Evolutionary conservation across 768 basidiomycete species (phyloP), one percentile per base, ranked within the genome.

Genomic region (Austroboletus festivus): DNA sequence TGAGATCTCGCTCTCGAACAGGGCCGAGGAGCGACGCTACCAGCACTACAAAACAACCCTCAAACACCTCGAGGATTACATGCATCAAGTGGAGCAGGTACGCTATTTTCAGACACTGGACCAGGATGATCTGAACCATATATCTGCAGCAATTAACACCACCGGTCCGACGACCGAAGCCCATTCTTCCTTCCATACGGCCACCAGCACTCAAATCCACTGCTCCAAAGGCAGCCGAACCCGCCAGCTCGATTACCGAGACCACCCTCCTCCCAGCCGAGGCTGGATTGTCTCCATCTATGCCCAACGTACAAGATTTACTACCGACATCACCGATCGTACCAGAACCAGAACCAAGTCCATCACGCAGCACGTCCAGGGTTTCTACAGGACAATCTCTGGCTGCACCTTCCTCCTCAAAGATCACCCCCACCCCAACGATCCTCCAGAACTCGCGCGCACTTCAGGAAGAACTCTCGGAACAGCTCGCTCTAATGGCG

Each of bases 401-500:
- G 18, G 62, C 63, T 20, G 53, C 60, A 31, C 67, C 63, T 8
- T 59, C 67, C 47, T 56, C 75, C 12, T 67, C 72, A 12, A 62
- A 67, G 4, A 48, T 68, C 28, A 68, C 68, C 16, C 58, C 69
- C 19, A 55, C 63, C 19, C 71, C 73, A 4, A 68, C 72, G 4
- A 71, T 74, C 57, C 67, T 78, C 20, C 76, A 80, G 57, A 77
- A 80, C 50, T 79, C 85, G n/a, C 76, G 65, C 30, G 73, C 76
- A 1, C 68, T 86, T 3, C 92, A 94, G 21, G 79, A 89, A 43
- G 80, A 88, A 20, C 79, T 94, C 40, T 77, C 87, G 0, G 72
- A 73, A 9, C 85, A 90, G 58, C 79, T 94, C 21, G 83, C 82
- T 1, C 67, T 81, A 47, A 97, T 98, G 94, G 91, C 92, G 1